These are phyloP conservation scores for Stachybotrys elegans DNA, from an alignment of 2,329 filamentous ascomycete species.

Conservation along the genomic window DNA sequence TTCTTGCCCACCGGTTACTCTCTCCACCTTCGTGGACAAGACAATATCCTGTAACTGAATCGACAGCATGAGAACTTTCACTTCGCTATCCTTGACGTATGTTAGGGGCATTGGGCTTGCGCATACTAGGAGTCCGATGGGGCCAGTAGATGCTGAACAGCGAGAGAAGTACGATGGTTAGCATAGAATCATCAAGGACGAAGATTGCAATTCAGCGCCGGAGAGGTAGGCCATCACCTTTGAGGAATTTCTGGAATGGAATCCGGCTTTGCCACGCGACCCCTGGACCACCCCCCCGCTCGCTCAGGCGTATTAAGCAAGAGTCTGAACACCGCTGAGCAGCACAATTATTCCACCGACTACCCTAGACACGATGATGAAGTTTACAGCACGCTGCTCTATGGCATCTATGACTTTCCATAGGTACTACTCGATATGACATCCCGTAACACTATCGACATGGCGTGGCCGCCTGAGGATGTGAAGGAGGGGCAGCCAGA, in stretches of 20 bases:
- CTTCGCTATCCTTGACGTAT: not conserved
- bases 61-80: not conserved
- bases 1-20: not conserved
- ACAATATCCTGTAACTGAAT: not conserved
- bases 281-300: constrained; percentile 19
- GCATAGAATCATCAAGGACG: constrained; percentile 12
- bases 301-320: constrained; percentile 20
- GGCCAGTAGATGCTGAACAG: not conserved
- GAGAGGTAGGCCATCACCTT: constrained; percentile 15
- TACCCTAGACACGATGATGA: not conserved
- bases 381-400: not conserved
- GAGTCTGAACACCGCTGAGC: constrained; percentile 5
- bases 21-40: not conserved
- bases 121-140: not conserved
- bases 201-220: constrained; percentile 13
- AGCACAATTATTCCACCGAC: not conserved
- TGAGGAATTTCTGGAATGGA: constrained; percentile 20
- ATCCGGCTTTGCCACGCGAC: constrained; percentile 19
- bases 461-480: constrained; percentile 4
- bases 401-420: not conserved
- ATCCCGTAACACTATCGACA: constrained; percentile 4
- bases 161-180: constrained; percentile 12
- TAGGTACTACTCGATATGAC: not conserved
- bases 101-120: not conserved
- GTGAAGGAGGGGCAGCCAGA: constrained; percentile 1